A percentile compares a stretch with the other conserved stretches of the same genome.
These are phyloP conservation scores for Oidium heveae DNA, from an alignment of 2,329 filamentous ascomycete genomes.

Conservation along the genomic window DNA sequence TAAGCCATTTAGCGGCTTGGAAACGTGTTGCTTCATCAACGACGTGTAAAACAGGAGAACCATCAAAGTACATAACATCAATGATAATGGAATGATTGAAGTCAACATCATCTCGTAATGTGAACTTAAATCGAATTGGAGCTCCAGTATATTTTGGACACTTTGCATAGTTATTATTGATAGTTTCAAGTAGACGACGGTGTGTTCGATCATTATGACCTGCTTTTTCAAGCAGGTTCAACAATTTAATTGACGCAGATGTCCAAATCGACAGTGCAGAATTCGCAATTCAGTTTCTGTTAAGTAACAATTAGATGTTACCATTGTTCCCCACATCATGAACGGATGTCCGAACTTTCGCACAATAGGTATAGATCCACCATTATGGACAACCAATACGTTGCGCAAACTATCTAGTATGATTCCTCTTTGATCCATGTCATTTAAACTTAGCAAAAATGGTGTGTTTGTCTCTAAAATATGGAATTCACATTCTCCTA, in stretches of 20 bases:
- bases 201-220: background rate
- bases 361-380: background rate
- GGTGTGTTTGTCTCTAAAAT: too few relatives aligned
- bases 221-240: background rate
- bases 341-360: background rate
- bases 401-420: background rate
- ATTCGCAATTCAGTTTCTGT: background rate
- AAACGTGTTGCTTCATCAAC: background rate
- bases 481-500: too few relatives aligned
- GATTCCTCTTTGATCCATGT: too few relatives aligned
- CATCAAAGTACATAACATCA: background rate
- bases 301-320: background rate
- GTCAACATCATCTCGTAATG: background rate
- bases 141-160: background rate
- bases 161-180: background rate
- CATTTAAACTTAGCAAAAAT: too few relatives aligned
- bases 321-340: background rate
- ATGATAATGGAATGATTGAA: slow-evolving; percentile 1
- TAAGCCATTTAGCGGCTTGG: background rate
- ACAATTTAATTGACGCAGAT: background rate
- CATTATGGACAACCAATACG: background rate
- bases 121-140: background rate
- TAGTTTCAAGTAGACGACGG: background rate
- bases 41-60: background rate
- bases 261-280: background rate